Evolutionary conservation across 106 monocot species (phyloP).

Genomic region (Dendrobium nobile): DNA sequence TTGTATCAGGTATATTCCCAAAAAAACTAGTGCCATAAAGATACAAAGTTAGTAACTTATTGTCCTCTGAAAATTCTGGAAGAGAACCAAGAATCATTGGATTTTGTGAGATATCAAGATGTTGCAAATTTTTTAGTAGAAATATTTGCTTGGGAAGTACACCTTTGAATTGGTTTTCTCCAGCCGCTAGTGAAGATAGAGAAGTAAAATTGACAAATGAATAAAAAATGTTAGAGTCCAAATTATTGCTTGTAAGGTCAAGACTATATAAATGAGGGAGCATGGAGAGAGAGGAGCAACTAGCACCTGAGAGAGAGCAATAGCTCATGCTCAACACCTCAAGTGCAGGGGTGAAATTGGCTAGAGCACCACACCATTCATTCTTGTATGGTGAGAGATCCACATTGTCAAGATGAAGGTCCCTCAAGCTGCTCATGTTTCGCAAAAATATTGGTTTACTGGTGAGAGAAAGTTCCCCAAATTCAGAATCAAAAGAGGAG

Average conservation of each 20-base stretch:
- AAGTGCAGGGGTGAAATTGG: constrained; percentile 23
- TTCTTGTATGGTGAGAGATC: constrained; percentile 19
- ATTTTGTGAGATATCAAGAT: constrained; percentile 48
- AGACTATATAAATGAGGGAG: constrained; percentile 10
- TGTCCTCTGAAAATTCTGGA: constrained; percentile 17
- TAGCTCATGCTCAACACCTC: constrained; percentile 30
- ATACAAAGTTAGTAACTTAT: constrained; percentile 20
- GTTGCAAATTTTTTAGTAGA: constrained; percentile 17
- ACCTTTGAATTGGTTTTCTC: constrained; percentile 28
- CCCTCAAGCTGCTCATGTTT: constrained; percentile 18
- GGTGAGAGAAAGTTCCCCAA: neutral
- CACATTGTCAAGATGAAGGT: constrained; percentile 28
- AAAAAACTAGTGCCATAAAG: constrained; percentile 30
- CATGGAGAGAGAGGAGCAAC: no score
- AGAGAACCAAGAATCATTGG: constrained; percentile 26
- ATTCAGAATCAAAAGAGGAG: neutral
- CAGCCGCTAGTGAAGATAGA: neutral
- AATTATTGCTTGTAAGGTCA: constrained; percentile 27
- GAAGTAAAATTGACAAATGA: neutral
- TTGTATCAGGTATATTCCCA: constrained; percentile 24
- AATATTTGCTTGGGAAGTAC: constrained; percentile 33
- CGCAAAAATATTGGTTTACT: constrained; percentile 15
- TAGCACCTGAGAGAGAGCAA: constrained; percentile 37
- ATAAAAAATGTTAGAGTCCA: constrained; percentile 24
- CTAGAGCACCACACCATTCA: constrained; percentile 19